phyloP scores from a whole-genome alignment of 2,329 filamentous ascomycete genomes.

The Tolypocladium amazonense region DNA sequence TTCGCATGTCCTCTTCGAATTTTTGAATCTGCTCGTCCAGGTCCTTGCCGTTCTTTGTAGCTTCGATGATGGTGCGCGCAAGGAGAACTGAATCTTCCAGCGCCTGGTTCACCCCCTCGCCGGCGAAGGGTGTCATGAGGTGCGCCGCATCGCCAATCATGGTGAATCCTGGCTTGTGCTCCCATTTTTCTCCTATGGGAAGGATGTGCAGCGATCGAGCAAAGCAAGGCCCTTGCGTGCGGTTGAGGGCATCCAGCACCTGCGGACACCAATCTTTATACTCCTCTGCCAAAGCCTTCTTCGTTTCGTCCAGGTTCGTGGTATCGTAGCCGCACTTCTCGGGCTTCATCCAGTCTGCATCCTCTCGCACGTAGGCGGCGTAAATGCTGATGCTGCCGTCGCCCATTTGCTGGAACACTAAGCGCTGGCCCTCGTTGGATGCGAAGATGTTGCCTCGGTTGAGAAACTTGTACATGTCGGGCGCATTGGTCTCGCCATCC shows the following conservation, averaged over 20 bases:
- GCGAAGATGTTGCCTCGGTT: conserved; percentile 37
- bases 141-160: conserved; percentile 51
- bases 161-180: conserved; percentile 35
- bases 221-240: conserved; percentile 26
- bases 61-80: conserved; percentile 28
- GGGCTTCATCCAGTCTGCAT: conserved; percentile 23
- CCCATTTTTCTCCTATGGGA: conserved; percentile 37
- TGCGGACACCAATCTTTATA: conserved; percentile 30
- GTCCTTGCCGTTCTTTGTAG: conserved; percentile 10
- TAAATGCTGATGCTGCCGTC: conserved; percentile 35
- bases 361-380: conserved; percentile 24
- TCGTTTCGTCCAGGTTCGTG: conserved; percentile 24
- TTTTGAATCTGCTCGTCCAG: conserved; percentile 21
- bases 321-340: conserved; percentile 33
- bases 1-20: conserved; percentile 29
- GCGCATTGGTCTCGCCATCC: conserved; percentile 28
- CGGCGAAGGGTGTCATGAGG: conserved; percentile 46
- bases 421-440: conserved; percentile 26
- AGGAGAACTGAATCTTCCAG: conserved; percentile 44
- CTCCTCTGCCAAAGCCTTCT: conserved; percentile 24
- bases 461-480: conserved; percentile 30
- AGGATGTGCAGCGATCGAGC: conserved; percentile 40
- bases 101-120: conserved; percentile 48
- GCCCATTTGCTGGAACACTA: conserved; percentile 31
- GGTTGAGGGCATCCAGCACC: conserved; percentile 29